Base-by-base conservation (phyloP, 176 grass and related monocot genomes). In the Carex kokanica region DNA sequence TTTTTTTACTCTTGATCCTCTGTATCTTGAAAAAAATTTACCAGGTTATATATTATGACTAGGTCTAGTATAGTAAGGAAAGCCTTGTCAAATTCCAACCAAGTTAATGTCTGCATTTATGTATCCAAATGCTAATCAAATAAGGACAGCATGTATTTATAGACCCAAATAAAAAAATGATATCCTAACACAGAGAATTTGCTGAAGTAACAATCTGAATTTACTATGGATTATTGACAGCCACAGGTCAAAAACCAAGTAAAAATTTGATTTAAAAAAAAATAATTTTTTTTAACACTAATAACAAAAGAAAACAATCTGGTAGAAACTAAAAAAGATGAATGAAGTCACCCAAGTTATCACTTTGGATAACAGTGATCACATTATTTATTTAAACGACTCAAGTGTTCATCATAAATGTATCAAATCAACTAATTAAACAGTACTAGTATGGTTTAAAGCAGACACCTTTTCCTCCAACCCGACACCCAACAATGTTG, bases 401-500 rank as follows among this genome's bases (percentile, higher is more conserved):
- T 55, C 15, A 55, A 78, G 16, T 78, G 12, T 56, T 51, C 12
- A 78, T 78, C 73, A 10, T 31, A 56, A 24, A 32, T 53, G 7
- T 29, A 29, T 27, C 10, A 31, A 56, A 55, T 78, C 14, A 78
- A 61, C 23, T 31, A 56, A 54, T 3, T 34, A 34, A 34, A 34
- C 32, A 34, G 32, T 34, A 3, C 49, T 78, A 16, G 73, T 17
- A 78, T 25, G 11, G 13, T 67, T 67, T 13, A 36, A 6, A 67
- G n/a, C 8, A 43, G 16, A 70, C 2, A 16, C 66, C 66, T 43
- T 38, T 6, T 18, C 49, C 13, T 55, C 41, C 2, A 27, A 36
- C 84, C 81, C 88, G 66, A 84, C 84, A 90, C 86, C 92, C 61
- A 83, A 87, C 0, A 91, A 88, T 49, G 84, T 60, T 5, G 80